Percentiles rank a stretch among this genome's conserved stretches.
Conservation (phyloP, 169 alveolate species). For the Cryptosporidium meleagridis region DNA sequence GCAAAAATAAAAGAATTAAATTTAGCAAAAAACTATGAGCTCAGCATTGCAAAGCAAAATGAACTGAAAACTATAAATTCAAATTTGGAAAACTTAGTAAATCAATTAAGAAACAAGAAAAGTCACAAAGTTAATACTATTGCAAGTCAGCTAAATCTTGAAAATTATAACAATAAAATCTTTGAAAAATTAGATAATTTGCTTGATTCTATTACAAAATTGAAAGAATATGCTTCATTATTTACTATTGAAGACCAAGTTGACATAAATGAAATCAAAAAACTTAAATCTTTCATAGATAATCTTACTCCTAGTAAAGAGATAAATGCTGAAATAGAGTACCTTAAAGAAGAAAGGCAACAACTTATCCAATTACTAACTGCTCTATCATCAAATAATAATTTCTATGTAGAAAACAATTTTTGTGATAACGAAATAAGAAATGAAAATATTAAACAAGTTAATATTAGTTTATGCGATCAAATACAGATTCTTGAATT, state of each 20-base stretch:
- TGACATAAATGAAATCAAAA: not conserved
- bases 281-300: not conserved
- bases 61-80: slow-evolving; percentile 30
- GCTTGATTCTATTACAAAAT: not conserved
- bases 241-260: not conserved
- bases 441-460: slow-evolving; percentile 27
- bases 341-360: not conserved
- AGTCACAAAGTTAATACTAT: not conserved
- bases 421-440: slow-evolving; percentile 11
- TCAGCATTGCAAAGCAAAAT: slow-evolving; percentile 43
- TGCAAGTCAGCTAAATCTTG: not conserved
- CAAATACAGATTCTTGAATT: slow-evolving; percentile 48
- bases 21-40: slow-evolving; percentile 32
- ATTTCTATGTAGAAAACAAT: not conserved
- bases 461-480: slow-evolving; percentile 25
- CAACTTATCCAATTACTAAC: not conserved
- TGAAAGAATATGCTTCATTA: not conserved
- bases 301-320: not conserved
- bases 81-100: slow-evolving; percentile 9
- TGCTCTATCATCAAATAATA: not conserved
- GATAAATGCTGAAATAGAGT: not conserved
- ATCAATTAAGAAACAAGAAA: slow-evolving; percentile 9
- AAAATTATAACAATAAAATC: not conserved
- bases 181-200: not conserved
- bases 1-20: slow-evolving; percentile 43